Conservation (phyloP, 257 asterid species). For the Parsonsia alboflavescens region DNA sequence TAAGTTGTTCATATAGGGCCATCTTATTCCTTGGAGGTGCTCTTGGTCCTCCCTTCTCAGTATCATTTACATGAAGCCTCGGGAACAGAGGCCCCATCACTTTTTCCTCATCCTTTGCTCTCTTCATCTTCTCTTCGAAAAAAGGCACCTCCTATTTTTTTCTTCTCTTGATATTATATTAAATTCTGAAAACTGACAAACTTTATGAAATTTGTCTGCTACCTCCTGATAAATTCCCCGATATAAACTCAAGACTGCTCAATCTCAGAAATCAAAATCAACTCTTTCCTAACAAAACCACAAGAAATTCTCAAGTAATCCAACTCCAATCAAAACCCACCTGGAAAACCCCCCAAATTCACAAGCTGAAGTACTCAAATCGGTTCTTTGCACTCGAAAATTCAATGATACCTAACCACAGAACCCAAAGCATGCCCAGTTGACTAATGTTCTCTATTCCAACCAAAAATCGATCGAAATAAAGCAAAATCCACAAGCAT, state of each 20-base stretch:
- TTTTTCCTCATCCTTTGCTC: slow-evolving; percentile 71
- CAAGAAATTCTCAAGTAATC: slow-evolving; percentile 6
- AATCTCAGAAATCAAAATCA: slow-evolving; percentile 7
- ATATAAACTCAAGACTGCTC: neutral
- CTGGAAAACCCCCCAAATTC: neutral
- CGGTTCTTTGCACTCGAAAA: slow-evolving; percentile 1
- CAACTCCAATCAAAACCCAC: slow-evolving; percentile 15
- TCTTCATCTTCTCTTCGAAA: slow-evolving; percentile 43
- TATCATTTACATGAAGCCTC: slow-evolving; percentile 86
- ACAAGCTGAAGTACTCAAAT: slow-evolving; percentile 4
- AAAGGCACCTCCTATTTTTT: neutral
- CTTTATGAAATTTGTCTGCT: neutral
- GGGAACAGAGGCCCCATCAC: slow-evolving; percentile 88
- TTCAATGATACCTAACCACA: neutral
- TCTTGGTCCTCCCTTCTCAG: slow-evolving; percentile 94
- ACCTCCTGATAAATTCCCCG: neutral
- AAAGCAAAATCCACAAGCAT: slow-evolving; percentile 21
- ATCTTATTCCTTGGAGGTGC: slow-evolving; percentile 99
- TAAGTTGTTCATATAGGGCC: slow-evolving; percentile 94
- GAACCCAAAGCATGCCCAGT: slow-evolving; percentile 18
- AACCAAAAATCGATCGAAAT: neutral
- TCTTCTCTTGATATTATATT: neutral
- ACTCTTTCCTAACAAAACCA: neutral
- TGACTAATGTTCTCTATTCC: neutral
- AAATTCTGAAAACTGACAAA: neutral